Evolutionary conservation across 2,329 filamentous ascomycete genomes (phyloP), one percentile per base, ranked within the genome.

Genomic region (Botrytis galanthina): DNA sequence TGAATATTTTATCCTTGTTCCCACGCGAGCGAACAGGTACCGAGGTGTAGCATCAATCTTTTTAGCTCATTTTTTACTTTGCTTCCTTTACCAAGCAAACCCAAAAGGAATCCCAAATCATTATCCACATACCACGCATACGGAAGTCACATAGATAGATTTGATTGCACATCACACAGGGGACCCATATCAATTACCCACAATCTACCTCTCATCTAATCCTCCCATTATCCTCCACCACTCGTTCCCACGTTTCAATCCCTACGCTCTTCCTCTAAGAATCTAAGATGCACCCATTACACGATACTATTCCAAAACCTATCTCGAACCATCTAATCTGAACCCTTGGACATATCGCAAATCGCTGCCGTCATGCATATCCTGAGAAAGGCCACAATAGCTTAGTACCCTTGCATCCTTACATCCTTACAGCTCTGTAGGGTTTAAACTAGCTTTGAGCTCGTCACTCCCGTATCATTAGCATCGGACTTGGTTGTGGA

Each of bases 371-470:
- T 77, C 77, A 76, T 78, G 69, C 74, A 73, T 60, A 54, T 51
- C 63, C 63, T 44, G 61, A 68, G 72, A 74, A n/a, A 63, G 44
- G 44, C 32, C 37, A 54, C 57, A 51, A 73, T 73, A 42, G 37
- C 39, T 70, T 35, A 35, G 54, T 61, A 46, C 54, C 70, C 66
- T 68, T 42, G 18, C 48, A 68, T 57, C 35, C 61, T 51, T 57
- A 64, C 70, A 80, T 76, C 77, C 60, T 51, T 42, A 66, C 70
- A 80, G 78, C 78, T 79, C 44, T 75, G 77, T 79, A 79, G 77
- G 79, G 79, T 76, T 79, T 75, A 51, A 44, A 42, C 46, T 76
- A 78, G 76, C 75, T 78, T 77, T 79, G 74, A 77, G 78, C 77
- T 78, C 73, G 74, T 71, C 73, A 73, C 62, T 72, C 72, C 71